Base-by-base conservation (phyloP, 768 basidiomycete species). In the Agaricus blazei region DNA sequence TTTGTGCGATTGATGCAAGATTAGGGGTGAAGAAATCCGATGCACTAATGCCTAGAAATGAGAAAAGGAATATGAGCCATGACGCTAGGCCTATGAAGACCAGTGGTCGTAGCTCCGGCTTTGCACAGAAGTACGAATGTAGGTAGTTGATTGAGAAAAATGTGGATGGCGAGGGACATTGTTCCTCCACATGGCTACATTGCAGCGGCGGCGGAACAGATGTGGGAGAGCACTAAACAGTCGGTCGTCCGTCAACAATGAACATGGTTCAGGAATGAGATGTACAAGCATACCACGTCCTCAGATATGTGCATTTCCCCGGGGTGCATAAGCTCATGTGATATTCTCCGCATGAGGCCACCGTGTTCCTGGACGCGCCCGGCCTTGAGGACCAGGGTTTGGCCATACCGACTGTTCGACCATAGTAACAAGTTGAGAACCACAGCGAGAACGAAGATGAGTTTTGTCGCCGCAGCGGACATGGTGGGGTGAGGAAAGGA, bases 21-120 rank as follows among this genome's bases (percentile, higher is more conserved):
- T 99, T 98, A 1, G 95, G 95, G 50, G 90, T 94, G 78, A 98
- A 98, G 73, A 98, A 98, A 70, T 98, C 96, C 15, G 93, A 90
- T 4, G 95, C 94, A 60, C 86, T 87, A 67, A 97, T 97, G 3
- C 94, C 94, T 36, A 98, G 87, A 36, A 90, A 95, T 23, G 93
- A 93, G 74, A 99, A 98, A 52, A 99, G 84, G 75, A 98, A 97
- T 27, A 84, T 61, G 15, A 93, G 80, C 93, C 93, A 96, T 23
- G 88, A 42, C 9, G 90, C 59, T 58, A 93, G 79, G 40, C 75
- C 82, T 2, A 66, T 60, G 69, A 93, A 92, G 3, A 80, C 62
- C 9, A 84, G 53, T 0, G 88, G 85, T 7, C 88, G 82, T 2
- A 82, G 34, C 14, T 80, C 42, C 6, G 70, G 60, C 3, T 78